Evolutionary conservation across 108 stramenopile genomes (phyloP).

Genomic region (Pinguiococcus pyrenoidosus): DNA sequence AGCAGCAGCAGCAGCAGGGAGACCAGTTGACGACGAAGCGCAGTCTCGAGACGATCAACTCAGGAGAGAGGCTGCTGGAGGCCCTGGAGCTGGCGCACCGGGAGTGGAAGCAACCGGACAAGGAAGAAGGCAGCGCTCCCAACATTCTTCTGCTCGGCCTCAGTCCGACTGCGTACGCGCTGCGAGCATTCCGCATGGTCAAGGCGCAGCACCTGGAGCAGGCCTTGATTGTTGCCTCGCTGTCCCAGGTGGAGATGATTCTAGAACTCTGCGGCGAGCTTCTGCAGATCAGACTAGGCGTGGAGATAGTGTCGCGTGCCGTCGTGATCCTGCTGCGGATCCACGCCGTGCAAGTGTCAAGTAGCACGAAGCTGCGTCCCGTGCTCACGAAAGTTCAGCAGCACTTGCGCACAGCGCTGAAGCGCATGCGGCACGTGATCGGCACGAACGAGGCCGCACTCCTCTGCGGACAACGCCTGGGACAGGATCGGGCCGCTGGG

Average conservation of each 20-base stretch:
- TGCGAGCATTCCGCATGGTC: conserved; percentile 68
- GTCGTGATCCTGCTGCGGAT: no score
- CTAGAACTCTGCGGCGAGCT: conserved; percentile 21
- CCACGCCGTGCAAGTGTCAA: no score
- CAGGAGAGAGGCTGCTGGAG: conserved; percentile 85
- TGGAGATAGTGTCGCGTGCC: no score
- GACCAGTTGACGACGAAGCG: no score
- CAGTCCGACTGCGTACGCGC: conserved; percentile 63
- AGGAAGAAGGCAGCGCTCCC: conserved; percentile 30
- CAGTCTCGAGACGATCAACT: conserved; percentile 62
- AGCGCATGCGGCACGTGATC: no score
- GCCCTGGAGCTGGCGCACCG: conserved; percentile 73
- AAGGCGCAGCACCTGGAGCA: conserved; percentile 73
- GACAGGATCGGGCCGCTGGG: no score
- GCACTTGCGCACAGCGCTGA: no score
- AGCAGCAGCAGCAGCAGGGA: conserved; percentile 49
- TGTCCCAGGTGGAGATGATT: conserved; percentile 57
- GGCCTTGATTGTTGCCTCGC: conserved; percentile 67
- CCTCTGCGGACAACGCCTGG: no score
- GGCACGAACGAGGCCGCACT: no score
- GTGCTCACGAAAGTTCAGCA: no score
- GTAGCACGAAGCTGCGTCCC: no score
- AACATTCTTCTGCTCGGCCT: conserved; percentile 57
- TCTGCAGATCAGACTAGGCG: no score
- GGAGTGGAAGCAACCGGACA: conserved; percentile 48